Evolutionary conservation across 1,284 basidiomycete genomes (phyloP), one percentile per base, ranked within the genome.

Genomic region (Coniferiporia weirii): DNA sequence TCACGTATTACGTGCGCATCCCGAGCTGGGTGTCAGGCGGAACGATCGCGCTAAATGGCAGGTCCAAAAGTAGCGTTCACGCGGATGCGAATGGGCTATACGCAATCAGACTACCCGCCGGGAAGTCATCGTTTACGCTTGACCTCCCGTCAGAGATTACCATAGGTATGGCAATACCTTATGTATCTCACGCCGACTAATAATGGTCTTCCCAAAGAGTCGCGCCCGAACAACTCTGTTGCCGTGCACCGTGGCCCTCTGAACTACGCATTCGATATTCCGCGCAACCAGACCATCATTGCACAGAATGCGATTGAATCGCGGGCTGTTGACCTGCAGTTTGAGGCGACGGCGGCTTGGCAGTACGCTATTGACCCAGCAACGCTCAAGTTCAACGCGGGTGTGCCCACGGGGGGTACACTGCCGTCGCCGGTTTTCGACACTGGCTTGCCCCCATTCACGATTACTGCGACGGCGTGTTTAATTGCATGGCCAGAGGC

Each of bases 361-460:
- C 75, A 82, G 64, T 82, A 76, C 65, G 81, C 81, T 20, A 82
- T 83, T 63, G 80, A 83, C 66, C 78, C 80, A 4, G 65, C 74
- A 3, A 80, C 80, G n/a, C 68, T 83, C 47, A 69, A 69, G 49
- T 83, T 83, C 71, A 66, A 70, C 61, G 72, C 73, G 43, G 69
- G 66, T 19, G 68, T 73, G 5, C 74, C 75, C 7, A 43, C 73
- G 4, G 70, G 71, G 9, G 74, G 74, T 15, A 68, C 64, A 19
- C 72, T 82, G 20, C 80, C 81, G 13, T 79, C 78, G 19, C 80
- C 79, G 0, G 69, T 83, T n/a, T 83, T 79, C 66, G 81, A 83
- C 68, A 73, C 76, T 20, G 79, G 79, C 8, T 70, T 76, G 50
- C 77, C 80, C 27, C 79, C 81, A 19, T 67, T 81, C 56, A 76